These are phyloP conservation scores for Fragaria ananassa DNA, from an alignment of 306 rosid genomes.

Conservation along the genomic window DNA sequence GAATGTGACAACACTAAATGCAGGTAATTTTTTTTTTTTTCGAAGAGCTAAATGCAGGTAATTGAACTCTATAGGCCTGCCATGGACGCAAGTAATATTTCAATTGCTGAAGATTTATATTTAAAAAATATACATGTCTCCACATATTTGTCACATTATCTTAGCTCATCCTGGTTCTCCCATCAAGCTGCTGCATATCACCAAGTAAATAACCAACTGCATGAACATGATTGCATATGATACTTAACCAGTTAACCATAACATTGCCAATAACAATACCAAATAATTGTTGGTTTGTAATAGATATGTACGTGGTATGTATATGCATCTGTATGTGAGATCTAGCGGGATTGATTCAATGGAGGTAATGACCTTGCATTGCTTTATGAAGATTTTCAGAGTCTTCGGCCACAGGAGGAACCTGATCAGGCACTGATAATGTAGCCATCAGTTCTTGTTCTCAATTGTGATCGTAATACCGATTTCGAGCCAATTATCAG, in stretches of 20 bases:
- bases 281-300: not conserved
- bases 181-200: not conserved
- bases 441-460: slow-evolving; percentile 27
- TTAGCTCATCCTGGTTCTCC: not conserved
- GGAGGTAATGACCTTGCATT: slow-evolving; percentile 24
- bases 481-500: not conserved
- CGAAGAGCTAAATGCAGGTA: not conserved
- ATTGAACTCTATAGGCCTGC: not conserved
- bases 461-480: not conserved
- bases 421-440: slow-evolving; percentile 22
- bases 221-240: not conserved
- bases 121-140: not conserved
- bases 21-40: too few species aligned
- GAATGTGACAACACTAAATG: not conserved
- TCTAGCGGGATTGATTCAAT: not conserved
- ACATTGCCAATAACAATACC: not conserved
- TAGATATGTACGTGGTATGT: not conserved
- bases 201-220: not conserved
- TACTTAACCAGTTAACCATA: not conserved
- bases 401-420: slow-evolving; percentile 33
- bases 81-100: not conserved
- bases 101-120: not conserved
- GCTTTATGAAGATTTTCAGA: slow-evolving; percentile 31
- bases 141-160: not conserved
- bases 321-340: not conserved